A percentile compares a stretch with the other conserved stretches of the same genome.
Conservation (phyloP, 2,329 filamentous ascomycete species). For the Claviceps arundinis region DNA sequence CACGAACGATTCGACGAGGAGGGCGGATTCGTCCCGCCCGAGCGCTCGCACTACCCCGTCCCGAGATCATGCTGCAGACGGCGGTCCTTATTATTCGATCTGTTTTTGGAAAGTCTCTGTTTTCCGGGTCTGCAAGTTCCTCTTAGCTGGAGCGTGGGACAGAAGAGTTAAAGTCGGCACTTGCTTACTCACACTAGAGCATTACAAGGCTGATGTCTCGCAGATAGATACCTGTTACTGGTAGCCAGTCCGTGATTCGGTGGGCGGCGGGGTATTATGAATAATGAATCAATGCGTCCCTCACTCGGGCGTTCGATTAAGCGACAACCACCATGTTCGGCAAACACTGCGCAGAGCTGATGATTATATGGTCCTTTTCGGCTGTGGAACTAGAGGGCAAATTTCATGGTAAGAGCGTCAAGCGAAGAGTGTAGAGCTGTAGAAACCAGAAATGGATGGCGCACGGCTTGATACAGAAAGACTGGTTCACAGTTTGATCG, state of each 20-base stretch:
- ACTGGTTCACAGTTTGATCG: neutral
- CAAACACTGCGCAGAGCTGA: neutral
- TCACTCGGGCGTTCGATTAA: neutral
- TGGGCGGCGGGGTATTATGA: neutral
- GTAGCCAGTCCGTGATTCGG: neutral
- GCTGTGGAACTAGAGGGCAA: neutral
- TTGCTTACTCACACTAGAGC: neutral
- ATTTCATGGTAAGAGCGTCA: neutral
- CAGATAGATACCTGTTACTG: neutral
- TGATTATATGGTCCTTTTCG: neutral
- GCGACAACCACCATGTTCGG: neutral
- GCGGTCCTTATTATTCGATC: neutral
- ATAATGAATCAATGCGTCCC: too few relatives aligned
- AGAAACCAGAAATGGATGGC: neutral
- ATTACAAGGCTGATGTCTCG: neutral
- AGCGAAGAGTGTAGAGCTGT: neutral
- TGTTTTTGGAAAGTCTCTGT: neutral
- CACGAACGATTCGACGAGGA: conserved; percentile 28
- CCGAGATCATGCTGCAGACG: conserved; percentile 30
- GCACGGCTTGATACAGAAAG: neutral
- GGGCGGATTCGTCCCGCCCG: conserved; percentile 28
- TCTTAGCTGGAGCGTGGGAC: neutral
- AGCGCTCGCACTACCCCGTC: conserved; percentile 30
- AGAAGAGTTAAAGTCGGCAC: neutral
- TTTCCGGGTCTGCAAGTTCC: neutral